A percentile compares a stretch with the other conserved stretches of the same genome.
These are phyloP conservation scores for Talaromyces sp. DNA, from an alignment of 2,329 filamentous ascomycete genomes.

Conservation along the genomic window DNA sequence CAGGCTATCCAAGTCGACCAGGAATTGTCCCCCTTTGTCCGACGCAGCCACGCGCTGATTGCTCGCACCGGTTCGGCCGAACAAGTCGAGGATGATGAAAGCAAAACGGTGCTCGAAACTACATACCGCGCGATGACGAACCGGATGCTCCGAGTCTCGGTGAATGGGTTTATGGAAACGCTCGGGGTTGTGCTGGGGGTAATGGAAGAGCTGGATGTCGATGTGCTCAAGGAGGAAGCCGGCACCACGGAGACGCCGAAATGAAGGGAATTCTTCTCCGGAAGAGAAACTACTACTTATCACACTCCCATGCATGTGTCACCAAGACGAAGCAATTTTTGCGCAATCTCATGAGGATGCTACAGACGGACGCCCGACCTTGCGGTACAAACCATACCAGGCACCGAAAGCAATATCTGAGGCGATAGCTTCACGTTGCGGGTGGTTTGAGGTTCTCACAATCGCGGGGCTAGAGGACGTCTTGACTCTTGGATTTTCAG, in stretches of 20 bases:
- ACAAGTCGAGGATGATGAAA: slow-evolving; percentile 22
- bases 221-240: slow-evolving; percentile 55
- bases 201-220: slow-evolving; percentile 83
- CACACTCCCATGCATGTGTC: neutral
- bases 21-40: slow-evolving; percentile 81
- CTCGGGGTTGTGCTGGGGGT: slow-evolving; percentile 77
- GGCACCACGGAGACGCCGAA: neutral
- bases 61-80: slow-evolving; percentile 16
- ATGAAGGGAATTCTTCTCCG: neutral
- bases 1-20: slow-evolving; percentile 75
- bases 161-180: slow-evolving; percentile 95
- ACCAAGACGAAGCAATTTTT: neutral
- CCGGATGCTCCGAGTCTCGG: slow-evolving; percentile 90
- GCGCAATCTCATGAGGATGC: neutral
- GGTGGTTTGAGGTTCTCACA: neutral
- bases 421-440: neutral
- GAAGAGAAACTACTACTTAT: neutral
- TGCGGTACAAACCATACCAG: neutral
- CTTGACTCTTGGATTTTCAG: neutral
- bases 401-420: neutral
- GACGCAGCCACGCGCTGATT: slow-evolving; percentile 60
- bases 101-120: slow-evolving; percentile 57
- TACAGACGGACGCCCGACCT: neutral
- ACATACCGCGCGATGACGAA: slow-evolving; percentile 87
- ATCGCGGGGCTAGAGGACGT: neutral